Evolutionary conservation across 2,329 filamentous ascomycete genomes (phyloP).

Genomic region (Aspergillus novofumigatus): DNA sequence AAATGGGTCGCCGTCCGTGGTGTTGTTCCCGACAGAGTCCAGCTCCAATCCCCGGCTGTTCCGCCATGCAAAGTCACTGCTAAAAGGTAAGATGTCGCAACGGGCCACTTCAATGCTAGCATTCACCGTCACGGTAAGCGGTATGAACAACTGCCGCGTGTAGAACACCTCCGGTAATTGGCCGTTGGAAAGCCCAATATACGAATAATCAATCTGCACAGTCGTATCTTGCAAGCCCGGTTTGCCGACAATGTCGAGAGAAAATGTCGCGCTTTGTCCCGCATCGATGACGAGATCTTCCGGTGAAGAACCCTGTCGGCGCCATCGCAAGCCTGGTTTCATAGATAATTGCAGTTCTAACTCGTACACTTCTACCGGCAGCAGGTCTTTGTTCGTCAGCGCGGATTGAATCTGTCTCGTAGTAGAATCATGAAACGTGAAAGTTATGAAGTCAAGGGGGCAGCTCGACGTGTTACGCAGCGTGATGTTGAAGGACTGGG

Average conservation of each 20-base stretch:
- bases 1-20: slow-evolving; percentile 39
- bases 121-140: slow-evolving; percentile 85
- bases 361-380: slow-evolving; percentile 77
- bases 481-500: slow-evolving; percentile 70
- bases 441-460: slow-evolving; percentile 76
- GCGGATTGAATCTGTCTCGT: slow-evolving; percentile 72
- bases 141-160: slow-evolving; percentile 75
- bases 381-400: slow-evolving; percentile 70
- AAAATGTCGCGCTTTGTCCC: slow-evolving; percentile 65
- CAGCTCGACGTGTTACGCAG: slow-evolving; percentile 74
- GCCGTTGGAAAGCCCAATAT: slow-evolving; percentile 66
- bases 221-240: slow-evolving; percentile 74
- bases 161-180: slow-evolving; percentile 72
- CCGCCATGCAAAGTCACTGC: slow-evolving; percentile 64
- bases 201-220: slow-evolving; percentile 81
- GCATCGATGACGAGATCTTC: slow-evolving; percentile 61
- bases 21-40: slow-evolving; percentile 2
- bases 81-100: slow-evolving; percentile 73
- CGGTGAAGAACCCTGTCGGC: slow-evolving; percentile 48
- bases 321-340: slow-evolving; percentile 60
- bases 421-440: slow-evolving; percentile 87
- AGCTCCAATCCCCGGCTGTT: slow-evolving; percentile 24
- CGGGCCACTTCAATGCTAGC: slow-evolving; percentile 78
- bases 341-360: slow-evolving; percentile 74
- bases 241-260: slow-evolving; percentile 81